Evolutionary conservation across 495 filamentous ascomycete genomes (phyloP), one percentile per base, ranked within the genome.

Genomic region (Penicillium psychrofluorescens): DNA sequence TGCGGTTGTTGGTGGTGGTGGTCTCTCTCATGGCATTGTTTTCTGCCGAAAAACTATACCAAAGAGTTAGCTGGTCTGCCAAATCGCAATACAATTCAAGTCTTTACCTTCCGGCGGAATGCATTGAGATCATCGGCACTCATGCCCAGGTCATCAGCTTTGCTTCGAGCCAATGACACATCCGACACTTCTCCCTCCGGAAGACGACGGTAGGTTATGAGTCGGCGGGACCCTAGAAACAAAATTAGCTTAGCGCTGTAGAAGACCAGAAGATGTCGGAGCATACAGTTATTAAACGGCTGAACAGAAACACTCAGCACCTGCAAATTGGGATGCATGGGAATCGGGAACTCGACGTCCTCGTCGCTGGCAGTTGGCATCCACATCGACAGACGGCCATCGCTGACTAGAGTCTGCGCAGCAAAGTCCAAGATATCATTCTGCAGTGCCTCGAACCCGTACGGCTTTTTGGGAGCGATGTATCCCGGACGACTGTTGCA

Each of bases 351-450:
- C 53, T 90, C 85, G 8, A 77, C 70, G 27, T 77, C 76, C 42
- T 82, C 77, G 40, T 92, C 88, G 57, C 87, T 91, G 1, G 88
- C 80, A 1, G 90, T 95, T 0, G 92, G 92, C 90, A 97, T 96
- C 92, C 92, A 99, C 72, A 99, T 89, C 8, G 80, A 85, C 2
- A 98, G 56, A 36, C 92, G 71, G 0, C 90, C 94, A 47, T 78
- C 67, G 29, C 86, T 81, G n/a, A 96, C 87, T 4, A 99, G 70
- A n/a, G 77, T 81, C 10, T 74, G 66, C 1, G 81, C 77, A 0
- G 90, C 79, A 55, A 97, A 99, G 27, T 82, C 71, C 9, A 97
- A 74, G 36, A 99, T 85, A 61, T 95, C 88, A 53, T 86, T 83
- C 38, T 95, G 73, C 82, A 99, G 85, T 6, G 86, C 83, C 31